Evolutionary conservation across 371 early-diverging fungal genomes (phyloP).

Genomic region (Apophysomyces sp.): DNA sequence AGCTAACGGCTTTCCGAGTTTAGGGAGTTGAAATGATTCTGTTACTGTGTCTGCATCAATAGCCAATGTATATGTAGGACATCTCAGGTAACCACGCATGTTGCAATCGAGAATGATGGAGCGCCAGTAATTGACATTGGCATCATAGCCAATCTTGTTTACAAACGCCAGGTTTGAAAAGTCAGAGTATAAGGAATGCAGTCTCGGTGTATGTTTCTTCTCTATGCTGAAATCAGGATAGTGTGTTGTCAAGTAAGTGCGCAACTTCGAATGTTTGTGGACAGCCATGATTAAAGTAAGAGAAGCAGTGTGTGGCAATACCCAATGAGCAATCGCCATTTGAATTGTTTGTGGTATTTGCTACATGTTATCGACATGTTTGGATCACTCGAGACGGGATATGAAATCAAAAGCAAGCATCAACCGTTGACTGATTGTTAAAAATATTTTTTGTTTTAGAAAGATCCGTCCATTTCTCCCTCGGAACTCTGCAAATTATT

Average conservation of each 20-base stretch:
- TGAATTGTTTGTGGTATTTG: too few relatives aligned
- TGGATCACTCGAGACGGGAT: too few relatives aligned
- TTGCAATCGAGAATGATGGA: constrained; percentile 25
- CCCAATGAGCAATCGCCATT: neutral
- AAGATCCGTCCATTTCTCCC: neutral
- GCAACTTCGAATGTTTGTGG: neutral
- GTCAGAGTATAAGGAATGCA: constrained; percentile 18
- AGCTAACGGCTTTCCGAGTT: constrained; percentile 20
- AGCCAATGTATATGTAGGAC: constrained; percentile 3
- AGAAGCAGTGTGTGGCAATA: neutral
- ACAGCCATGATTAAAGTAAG: neutral
- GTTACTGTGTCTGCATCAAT: constrained; percentile 5
- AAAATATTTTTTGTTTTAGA: too few relatives aligned
- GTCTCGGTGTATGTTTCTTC: constrained; percentile 9
- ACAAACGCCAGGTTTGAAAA: constrained; percentile 13
- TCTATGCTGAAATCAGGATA: constrained; percentile 15
- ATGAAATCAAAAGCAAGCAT: too few relatives aligned
- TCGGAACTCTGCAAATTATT: constrained; percentile 6
- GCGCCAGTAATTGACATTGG: constrained; percentile 24
- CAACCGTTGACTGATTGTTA: too few relatives aligned
- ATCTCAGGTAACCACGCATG: constrained; percentile 11
- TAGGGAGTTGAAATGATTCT: constrained; percentile 9
- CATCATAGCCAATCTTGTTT: constrained; percentile 17
- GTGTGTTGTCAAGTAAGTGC: constrained; percentile 9
- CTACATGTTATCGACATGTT: too few relatives aligned